phyloP scores from a whole-genome alignment of 1,284 basidiomycete species.

The Ustilago nuda region DNA sequence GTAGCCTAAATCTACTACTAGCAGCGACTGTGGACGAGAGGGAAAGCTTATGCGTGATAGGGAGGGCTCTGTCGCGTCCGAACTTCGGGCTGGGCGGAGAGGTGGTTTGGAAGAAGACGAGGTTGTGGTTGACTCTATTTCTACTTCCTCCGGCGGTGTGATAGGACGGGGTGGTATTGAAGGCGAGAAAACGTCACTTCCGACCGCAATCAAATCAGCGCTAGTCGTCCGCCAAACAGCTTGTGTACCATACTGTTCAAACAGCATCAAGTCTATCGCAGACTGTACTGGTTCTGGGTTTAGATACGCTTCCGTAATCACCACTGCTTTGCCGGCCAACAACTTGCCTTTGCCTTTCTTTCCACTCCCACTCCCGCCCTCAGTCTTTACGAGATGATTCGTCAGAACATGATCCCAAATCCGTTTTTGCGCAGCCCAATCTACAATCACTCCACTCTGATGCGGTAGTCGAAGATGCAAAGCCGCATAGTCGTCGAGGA shows the following conservation, averaged over 20 bases:
- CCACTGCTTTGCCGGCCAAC: slow-evolving; percentile 42
- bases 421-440: slow-evolving; percentile 64
- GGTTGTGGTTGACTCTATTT: not conserved
- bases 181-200: slow-evolving; percentile 14
- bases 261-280: slow-evolving; percentile 90
- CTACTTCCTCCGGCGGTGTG: not conserved
- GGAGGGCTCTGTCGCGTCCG: not conserved
- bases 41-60: slow-evolving; percentile 8
- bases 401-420: slow-evolving; percentile 62
- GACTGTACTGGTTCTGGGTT: slow-evolving; percentile 90
- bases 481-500: slow-evolving; percentile 57
- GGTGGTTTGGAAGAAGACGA: not conserved
- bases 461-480: slow-evolving; percentile 59
- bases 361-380: not conserved
- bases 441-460: slow-evolving; percentile 62
- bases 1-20: slow-evolving; percentile 90
- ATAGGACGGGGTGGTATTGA: slow-evolving; percentile 11
- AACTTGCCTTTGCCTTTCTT: slow-evolving; percentile 12
- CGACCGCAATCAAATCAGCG: slow-evolving; percentile 23
- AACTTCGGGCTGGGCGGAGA: not conserved
- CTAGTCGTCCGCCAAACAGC: slow-evolving; percentile 76
- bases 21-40: slow-evolving; percentile 77
- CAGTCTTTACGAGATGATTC: slow-evolving; percentile 12
- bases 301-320: slow-evolving; percentile 93
- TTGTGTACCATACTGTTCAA: slow-evolving; percentile 93